phyloP scores from a whole-genome alignment of 208 protist genomes.

The Acanthamoeba polyphaga region DNA sequence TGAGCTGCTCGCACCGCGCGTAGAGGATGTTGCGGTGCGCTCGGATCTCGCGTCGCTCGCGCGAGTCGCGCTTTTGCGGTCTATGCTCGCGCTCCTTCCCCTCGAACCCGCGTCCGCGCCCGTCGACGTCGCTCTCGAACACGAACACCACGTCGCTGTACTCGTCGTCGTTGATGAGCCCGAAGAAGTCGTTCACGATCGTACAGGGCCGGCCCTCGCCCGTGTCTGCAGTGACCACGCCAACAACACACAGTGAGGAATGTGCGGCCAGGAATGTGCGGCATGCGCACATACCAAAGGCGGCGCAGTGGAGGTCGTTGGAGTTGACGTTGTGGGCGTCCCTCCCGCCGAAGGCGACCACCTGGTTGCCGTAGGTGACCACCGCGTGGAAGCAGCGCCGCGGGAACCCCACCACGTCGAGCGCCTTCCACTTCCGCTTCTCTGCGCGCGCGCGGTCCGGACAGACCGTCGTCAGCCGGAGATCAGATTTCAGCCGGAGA shows the following conservation, averaged over 20 bases:
- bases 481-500: neutral
- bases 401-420: slow-evolving; percentile 6
- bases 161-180: slow-evolving; percentile 66
- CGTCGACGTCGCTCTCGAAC: neutral
- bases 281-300: slow-evolving; percentile 25
- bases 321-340: slow-evolving; percentile 19
- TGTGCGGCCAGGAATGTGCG: neutral
- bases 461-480: no score
- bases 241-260: neutral
- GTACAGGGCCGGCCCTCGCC: slow-evolving; percentile 62
- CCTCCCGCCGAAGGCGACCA: slow-evolving; percentile 63
- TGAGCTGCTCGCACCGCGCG: slow-evolving; percentile 60
- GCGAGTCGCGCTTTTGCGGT: neutral
- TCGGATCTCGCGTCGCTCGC: neutral
- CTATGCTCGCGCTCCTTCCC: neutral
- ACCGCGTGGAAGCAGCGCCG: slow-evolving; percentile 62
- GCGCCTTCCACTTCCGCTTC: slow-evolving; percentile 49
- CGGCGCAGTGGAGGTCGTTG: slow-evolving; percentile 59
- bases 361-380: slow-evolving; percentile 20
- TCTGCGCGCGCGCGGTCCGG: neutral
- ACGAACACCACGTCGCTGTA: slow-evolving; percentile 55
- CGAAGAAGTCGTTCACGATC: slow-evolving; percentile 51
- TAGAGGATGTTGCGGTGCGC: slow-evolving; percentile 72
- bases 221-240: slow-evolving; percentile 29
- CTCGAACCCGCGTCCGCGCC: neutral